phyloP scores from a whole-genome alignment of 768 basidiomycete species.

The Boletus insuetus region DNA sequence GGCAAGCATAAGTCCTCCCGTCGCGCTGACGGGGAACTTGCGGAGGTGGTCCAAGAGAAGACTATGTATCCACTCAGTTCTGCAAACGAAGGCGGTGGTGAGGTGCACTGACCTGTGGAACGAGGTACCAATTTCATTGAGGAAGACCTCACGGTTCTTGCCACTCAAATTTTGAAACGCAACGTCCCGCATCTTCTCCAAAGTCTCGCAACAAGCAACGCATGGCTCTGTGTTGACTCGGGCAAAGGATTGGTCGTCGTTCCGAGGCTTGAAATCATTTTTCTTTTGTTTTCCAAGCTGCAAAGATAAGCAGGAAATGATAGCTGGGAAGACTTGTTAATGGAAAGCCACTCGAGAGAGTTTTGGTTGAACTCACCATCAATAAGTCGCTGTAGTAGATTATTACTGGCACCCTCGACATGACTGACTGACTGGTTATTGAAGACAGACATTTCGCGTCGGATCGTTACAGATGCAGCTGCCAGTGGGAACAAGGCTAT shows the following conservation, averaged over 20 bases:
- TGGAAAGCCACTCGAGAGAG: neutral
- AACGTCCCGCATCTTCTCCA: constrained; percentile 78
- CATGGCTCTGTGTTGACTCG: constrained; percentile 95
- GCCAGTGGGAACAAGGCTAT: constrained; percentile 88
- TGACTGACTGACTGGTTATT: constrained; percentile 85
- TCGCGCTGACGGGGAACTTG: constrained; percentile 95
- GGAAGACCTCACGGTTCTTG: constrained; percentile 88
- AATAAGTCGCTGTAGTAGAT: constrained; percentile 72
- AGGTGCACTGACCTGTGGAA: constrained; percentile 72
- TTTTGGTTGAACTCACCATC: constrained; percentile 57
- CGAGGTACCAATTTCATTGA: constrained; percentile 90
- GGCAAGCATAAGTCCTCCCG: constrained; percentile 96
- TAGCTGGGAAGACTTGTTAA: constrained; percentile 40
- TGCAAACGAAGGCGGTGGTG: neutral
- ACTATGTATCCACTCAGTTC: constrained; percentile 38
- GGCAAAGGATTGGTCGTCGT: constrained; percentile 94
- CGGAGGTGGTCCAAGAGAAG: constrained; percentile 90
- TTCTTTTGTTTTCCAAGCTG: constrained; percentile 92
- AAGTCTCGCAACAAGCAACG: constrained; percentile 73
- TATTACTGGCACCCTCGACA: constrained; percentile 81
- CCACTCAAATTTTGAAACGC: constrained; percentile 79
- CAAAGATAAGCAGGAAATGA: constrained; percentile 68
- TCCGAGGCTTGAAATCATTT: constrained; percentile 94
- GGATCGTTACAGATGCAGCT: constrained; percentile 77
- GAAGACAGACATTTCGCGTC: constrained; percentile 91